phyloP scores from a whole-genome alignment of 768 basidiomycete genomes.

The Tricholoma sp. region DNA sequence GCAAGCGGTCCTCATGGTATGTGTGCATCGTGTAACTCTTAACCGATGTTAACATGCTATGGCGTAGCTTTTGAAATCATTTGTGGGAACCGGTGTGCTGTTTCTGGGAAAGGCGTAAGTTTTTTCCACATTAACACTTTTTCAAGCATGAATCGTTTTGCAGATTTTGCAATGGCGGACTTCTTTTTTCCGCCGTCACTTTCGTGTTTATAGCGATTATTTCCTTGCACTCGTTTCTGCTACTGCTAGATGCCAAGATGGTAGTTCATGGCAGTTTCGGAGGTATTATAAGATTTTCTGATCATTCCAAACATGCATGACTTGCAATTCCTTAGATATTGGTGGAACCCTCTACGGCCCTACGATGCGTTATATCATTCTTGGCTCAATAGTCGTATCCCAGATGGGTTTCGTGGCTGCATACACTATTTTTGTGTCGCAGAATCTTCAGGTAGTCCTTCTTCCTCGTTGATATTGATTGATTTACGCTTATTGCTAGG shows the following conservation, averaged over 20 bases:
- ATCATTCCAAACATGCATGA: background rate
- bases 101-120: conserved; percentile 93
- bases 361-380: conserved; percentile 89
- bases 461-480: background rate
- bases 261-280: conserved; percentile 92
- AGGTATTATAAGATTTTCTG: conserved; percentile 45
- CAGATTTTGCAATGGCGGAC: conserved; percentile 93
- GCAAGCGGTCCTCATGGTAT: conserved; percentile 90
- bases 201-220: conserved; percentile 80
- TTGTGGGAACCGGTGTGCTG: conserved; percentile 92
- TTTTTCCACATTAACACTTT: background rate
- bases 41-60: conserved; percentile 1
- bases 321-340: conserved; percentile 55
- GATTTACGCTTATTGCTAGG: conserved; percentile 33
- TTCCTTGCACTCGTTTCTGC: conserved; percentile 89
- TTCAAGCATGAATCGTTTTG: conserved; percentile 2
- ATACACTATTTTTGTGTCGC: conserved; percentile 94
- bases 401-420: conserved; percentile 87
- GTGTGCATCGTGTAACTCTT: conserved; percentile 13
- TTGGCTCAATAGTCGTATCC: conserved; percentile 82
- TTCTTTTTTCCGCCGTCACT: conserved; percentile 79
- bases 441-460: conserved; percentile 60
- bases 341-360: conserved; percentile 89
- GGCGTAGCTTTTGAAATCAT: conserved; percentile 79
- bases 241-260: conserved; percentile 83